Evolutionary conservation across 1,284 basidiomycete species (phyloP).

Genomic region (Apiotrichum gamsii): DNA sequence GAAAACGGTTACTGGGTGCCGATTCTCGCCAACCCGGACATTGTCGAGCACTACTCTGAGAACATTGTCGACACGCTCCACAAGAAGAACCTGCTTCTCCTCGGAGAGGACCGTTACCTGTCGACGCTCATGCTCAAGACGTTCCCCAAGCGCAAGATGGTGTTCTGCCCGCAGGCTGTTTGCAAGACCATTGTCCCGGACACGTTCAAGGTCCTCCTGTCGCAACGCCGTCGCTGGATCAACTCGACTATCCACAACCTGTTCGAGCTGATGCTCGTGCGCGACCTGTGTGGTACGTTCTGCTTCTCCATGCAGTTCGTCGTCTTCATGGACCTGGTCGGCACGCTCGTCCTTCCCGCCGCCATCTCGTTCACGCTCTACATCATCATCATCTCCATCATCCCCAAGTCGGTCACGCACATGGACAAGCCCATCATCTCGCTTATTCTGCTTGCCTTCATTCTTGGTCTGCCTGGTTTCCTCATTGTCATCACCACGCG

Average conservation of each 20-base stretch:
- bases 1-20: constrained; percentile 94
- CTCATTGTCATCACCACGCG: constrained; percentile 91
- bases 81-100: constrained; percentile 96
- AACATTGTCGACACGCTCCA: constrained; percentile 96
- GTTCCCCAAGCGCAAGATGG: constrained; percentile 98
- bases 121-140: constrained; percentile 94
- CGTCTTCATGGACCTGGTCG: constrained; percentile 94
- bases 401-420: constrained; percentile 63
- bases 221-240: constrained; percentile 97
- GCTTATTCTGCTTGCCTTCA: constrained; percentile 85
- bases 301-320: constrained; percentile 98
- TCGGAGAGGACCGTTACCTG: constrained; percentile 98
- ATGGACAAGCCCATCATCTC: constrained; percentile 69
- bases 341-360: constrained; percentile 92
- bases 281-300: constrained; percentile 91
- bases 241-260: constrained; percentile 99
- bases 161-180: constrained; percentile 96
- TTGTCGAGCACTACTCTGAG: constrained; percentile 96
- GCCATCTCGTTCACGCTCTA: constrained; percentile 95
- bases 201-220: constrained; percentile 86
- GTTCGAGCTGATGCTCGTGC: constrained; percentile 85
- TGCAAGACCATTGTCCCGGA: constrained; percentile 98
- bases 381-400: constrained; percentile 76
- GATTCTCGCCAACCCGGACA: constrained; percentile 92
- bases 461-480: constrained; percentile 90